Conservation (phyloP, 1,284 basidiomycete genomes). For the Coniferiporia sulphurascens region DNA sequence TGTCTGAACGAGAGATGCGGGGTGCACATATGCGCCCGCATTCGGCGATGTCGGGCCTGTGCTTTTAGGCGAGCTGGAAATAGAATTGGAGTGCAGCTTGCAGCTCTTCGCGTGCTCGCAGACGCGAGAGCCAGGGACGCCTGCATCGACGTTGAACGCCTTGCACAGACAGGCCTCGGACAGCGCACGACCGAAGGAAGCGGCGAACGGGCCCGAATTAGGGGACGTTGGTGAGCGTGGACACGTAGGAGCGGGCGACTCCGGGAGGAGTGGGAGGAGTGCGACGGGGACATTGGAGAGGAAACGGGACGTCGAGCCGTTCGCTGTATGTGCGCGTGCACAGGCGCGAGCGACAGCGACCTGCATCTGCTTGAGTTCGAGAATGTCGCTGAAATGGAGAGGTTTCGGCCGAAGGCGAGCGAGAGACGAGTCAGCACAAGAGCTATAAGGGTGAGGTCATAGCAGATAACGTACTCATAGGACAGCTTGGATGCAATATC, state of each 20-base stretch:
- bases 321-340: conserved; percentile 35
- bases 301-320: conserved; percentile 32
- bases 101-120: background rate
- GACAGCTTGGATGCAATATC: conserved; percentile 45
- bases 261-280: conserved; percentile 43
- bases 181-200: background rate
- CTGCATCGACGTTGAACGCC: conserved; percentile 12
- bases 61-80: background rate
- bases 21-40: background rate
- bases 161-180: conserved; percentile 11
- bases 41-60: background rate
- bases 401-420: conserved; percentile 1
- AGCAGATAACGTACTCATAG: conserved; percentile 42
- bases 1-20: background rate
- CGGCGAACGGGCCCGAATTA: conserved; percentile 4
- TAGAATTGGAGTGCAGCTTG: conserved; percentile 1
- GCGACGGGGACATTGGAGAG: conserved; percentile 49
- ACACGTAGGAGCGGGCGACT: conserved; percentile 17
- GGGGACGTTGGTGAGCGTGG: conserved; percentile 18
- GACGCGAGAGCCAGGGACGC: background rate
- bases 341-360: conserved; percentile 52
- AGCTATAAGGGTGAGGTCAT: background rate
- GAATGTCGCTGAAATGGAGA: conserved; percentile 42
- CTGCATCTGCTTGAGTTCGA: conserved; percentile 59
- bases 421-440: background rate